Evolutionary conservation across 371 early-diverging fungal species (phyloP).

Genomic region (Mucor mucedo): DNA sequence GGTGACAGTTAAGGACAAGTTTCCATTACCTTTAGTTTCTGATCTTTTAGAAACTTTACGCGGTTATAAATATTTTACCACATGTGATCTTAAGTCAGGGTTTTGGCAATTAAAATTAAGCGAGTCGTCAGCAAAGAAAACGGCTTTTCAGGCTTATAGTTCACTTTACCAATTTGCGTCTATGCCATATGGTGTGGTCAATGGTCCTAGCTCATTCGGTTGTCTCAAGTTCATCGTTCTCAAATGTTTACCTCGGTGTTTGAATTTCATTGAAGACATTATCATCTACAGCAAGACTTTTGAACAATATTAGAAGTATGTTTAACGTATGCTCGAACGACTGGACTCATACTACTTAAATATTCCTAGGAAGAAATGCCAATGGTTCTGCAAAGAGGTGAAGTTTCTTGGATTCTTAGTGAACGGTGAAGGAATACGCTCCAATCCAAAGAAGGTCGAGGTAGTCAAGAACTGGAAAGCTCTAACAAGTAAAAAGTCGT

Average conservation of each 20-base stretch:
- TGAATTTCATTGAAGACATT: conserved; percentile 52
- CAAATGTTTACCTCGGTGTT: conserved; percentile 47
- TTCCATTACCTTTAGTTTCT: conserved; percentile 42
- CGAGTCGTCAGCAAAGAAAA: conserved; percentile 30
- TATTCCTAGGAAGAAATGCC: conserved; percentile 50
- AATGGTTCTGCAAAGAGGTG: conserved; percentile 35
- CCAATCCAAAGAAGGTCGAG: conserved; percentile 33
- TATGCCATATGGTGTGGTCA: conserved; percentile 56
- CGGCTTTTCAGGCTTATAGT: conserved; percentile 34
- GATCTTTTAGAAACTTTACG: conserved; percentile 39
- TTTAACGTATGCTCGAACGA: conserved; percentile 30
- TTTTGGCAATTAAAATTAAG: conserved; percentile 42
- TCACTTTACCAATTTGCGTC: conserved; percentile 47
- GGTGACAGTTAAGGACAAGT: conserved; percentile 47
- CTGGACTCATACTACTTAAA: conserved; percentile 40
- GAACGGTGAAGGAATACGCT: conserved; percentile 28
- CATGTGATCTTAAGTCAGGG: conserved; percentile 47
- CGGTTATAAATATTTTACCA: conserved; percentile 38
- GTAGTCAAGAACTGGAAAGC: conserved; percentile 34
- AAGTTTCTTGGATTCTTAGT: conserved; percentile 49
- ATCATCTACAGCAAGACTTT: no score
- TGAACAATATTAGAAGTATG: conserved; percentile 46
- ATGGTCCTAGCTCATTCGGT: conserved; percentile 50
- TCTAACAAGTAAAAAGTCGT: conserved; percentile 27
- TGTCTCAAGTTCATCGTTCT: conserved; percentile 40